phyloP scores from a whole-genome alignment of 495 filamentous ascomycete species.

The Extremus antarcticus region DNA sequence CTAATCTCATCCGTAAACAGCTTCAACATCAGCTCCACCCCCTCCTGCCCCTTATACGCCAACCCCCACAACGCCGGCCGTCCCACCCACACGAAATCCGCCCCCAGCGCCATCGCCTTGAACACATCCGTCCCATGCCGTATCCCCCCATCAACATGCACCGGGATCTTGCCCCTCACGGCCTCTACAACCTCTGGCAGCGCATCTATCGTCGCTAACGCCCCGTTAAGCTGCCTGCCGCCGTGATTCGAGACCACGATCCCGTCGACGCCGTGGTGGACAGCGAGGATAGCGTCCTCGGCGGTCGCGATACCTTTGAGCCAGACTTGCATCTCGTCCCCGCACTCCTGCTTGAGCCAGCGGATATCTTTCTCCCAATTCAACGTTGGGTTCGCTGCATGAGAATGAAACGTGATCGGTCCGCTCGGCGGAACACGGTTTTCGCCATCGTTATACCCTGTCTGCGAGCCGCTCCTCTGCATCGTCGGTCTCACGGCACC shows the following conservation, averaged over 20 bases:
- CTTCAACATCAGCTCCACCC: slow-evolving; percentile 26
- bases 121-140: slow-evolving; percentile 25
- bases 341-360: slow-evolving; percentile 28
- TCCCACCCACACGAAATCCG: slow-evolving; percentile 26
- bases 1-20: slow-evolving; percentile 20
- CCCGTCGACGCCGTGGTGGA: slow-evolving; percentile 27
- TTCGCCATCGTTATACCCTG: slow-evolving; percentile 23
- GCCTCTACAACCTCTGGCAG: slow-evolving; percentile 28
- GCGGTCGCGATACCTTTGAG: slow-evolving; percentile 31
- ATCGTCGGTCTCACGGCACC: slow-evolving; percentile 2
- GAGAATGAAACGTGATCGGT: slow-evolving; percentile 29
- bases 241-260: slow-evolving; percentile 41
- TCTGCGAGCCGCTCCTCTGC: slow-evolving; percentile 8
- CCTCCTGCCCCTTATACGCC: slow-evolving; percentile 24
- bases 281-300: slow-evolving; percentile 31
- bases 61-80: slow-evolving; percentile 27
- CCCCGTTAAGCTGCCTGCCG: slow-evolving; percentile 35
- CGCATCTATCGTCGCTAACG: slow-evolving; percentile 24
- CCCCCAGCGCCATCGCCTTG: slow-evolving; percentile 27
- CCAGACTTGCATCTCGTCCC: slow-evolving; percentile 30
- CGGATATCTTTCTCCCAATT: slow-evolving; percentile 30
- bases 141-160: slow-evolving; percentile 25
- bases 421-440: slow-evolving; percentile 22
- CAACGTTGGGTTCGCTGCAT: slow-evolving; percentile 30
- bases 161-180: slow-evolving; percentile 20